Conservation (phyloP, 2,329 filamentous ascomycete species). For the Botrytis galanthina region DNA sequence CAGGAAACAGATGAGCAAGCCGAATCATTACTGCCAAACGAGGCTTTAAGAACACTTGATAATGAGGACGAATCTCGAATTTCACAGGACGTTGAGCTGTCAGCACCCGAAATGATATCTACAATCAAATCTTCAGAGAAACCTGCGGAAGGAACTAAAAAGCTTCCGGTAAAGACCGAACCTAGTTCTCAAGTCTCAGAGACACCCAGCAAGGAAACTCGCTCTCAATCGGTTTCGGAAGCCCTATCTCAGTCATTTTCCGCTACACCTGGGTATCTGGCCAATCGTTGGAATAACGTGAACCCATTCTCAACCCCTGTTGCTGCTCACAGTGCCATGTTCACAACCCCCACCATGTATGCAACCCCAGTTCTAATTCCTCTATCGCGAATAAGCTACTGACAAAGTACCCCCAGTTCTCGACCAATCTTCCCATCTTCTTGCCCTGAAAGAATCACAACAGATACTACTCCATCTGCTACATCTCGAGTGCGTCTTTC, state of each 20-base stretch:
- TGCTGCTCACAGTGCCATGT: conserved; percentile 37
- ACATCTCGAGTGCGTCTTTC: conserved; percentile 64
- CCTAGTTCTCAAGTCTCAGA: background rate
- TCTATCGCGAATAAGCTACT: background rate
- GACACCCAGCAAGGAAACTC: conserved; percentile 20
- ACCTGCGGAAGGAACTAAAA: background rate
- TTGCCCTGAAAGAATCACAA: conserved; percentile 34
- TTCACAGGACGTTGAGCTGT: background rate
- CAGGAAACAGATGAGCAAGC: conserved; percentile 26
- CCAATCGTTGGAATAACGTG: conserved; percentile 55
- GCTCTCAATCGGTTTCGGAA: conserved; percentile 26
- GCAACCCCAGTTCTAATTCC: conserved; percentile 22
- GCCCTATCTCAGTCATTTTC: conserved; percentile 34
- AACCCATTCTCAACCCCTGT: conserved; percentile 52
- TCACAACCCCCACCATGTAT: conserved; percentile 47
- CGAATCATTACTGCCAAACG: conserved; percentile 10
- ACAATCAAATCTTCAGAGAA: background rate
- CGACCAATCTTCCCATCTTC: conserved; percentile 32
- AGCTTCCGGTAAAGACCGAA: background rate
- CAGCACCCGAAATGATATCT: background rate
- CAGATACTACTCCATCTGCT: conserved; percentile 26
- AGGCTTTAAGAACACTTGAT: conserved; percentile 4
- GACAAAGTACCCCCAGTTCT: conserved; percentile 27
- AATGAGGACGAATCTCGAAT: conserved; percentile 13
- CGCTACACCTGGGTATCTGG: conserved; percentile 38